These are phyloP conservation scores for Letharia columbiana DNA, from an alignment of 495 filamentous ascomycete species.

Conservation along the genomic window DNA sequence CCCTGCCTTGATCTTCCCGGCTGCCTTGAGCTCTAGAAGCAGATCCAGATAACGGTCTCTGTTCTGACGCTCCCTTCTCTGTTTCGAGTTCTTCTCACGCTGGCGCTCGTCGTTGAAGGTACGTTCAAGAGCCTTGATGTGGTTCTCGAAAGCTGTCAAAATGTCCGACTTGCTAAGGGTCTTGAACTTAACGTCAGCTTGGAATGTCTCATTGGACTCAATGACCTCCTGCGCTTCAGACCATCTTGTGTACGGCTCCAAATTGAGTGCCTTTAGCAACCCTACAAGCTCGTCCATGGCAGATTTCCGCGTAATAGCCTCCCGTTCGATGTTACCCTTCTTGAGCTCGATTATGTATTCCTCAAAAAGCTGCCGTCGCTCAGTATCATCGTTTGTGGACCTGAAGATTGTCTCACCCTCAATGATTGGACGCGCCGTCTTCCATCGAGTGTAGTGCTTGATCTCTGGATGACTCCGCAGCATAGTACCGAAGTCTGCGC, in stretches of 20 bases:
- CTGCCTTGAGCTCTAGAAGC: slow-evolving; percentile 60
- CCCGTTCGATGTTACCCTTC: slow-evolving; percentile 64
- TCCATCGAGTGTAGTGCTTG: slow-evolving; percentile 96
- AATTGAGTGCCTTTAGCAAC: slow-evolving; percentile 71
- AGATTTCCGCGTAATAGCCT: slow-evolving; percentile 61
- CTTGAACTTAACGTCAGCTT: slow-evolving; percentile 81
- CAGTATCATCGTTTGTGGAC: slow-evolving; percentile 77
- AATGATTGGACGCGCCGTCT: slow-evolving; percentile 88
- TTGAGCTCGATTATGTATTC: slow-evolving; percentile 84
- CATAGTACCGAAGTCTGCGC: slow-evolving; percentile 92
- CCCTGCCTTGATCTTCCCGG: slow-evolving; percentile 81
- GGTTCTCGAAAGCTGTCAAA: slow-evolving; percentile 86
- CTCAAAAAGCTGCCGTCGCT: slow-evolving; percentile 87
- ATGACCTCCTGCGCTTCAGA: slow-evolving; percentile 79
- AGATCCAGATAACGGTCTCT: slow-evolving; percentile 71
- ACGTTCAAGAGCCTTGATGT: slow-evolving; percentile 85
- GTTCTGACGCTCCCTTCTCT: slow-evolving; percentile 73
- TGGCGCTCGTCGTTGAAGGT: slow-evolving; percentile 83
- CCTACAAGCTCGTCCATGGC: slow-evolving; percentile 78
- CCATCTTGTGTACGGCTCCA: slow-evolving; percentile 95
- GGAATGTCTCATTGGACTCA: slow-evolving; percentile 67
- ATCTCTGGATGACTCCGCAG: slow-evolving; percentile 94
- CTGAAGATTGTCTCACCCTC: slow-evolving; percentile 93
- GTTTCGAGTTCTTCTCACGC: slow-evolving; percentile 69
- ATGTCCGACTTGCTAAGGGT: slow-evolving; percentile 81